Conservation (phyloP, 2,329 filamentous ascomycete species). For the Calonectria hongkongensis region DNA sequence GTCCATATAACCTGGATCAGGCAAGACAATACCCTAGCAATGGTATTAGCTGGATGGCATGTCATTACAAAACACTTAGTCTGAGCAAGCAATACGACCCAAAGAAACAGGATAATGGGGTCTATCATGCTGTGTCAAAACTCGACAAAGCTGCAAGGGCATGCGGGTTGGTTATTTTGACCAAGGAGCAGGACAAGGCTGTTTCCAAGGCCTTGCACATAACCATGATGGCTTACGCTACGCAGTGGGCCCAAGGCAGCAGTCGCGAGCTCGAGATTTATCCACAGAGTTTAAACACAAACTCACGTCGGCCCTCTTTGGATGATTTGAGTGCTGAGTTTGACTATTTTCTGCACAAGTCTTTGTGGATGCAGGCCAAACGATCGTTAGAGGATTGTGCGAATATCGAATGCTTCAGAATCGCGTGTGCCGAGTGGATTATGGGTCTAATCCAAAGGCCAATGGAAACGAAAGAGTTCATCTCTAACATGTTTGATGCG, state of each 20-base stretch:
- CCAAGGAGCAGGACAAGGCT: conserved; percentile 63
- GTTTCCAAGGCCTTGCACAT: conserved; percentile 67
- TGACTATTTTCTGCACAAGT: conserved; percentile 61
- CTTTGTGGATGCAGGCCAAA: conserved; percentile 63
- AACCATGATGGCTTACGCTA: conserved; percentile 71
- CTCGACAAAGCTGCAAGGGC: conserved; percentile 66
- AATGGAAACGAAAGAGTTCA: conserved; percentile 51
- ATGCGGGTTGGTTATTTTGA: conserved; percentile 63
- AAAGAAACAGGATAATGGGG: conserved; percentile 62
- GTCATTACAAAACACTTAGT: conserved; percentile 52
- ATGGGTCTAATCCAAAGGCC: conserved; percentile 63
- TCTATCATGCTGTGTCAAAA: conserved; percentile 68
- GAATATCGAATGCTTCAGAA: conserved; percentile 62
- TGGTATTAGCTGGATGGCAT: conserved; percentile 54
- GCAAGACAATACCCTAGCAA: conserved; percentile 45
- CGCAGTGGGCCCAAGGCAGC: conserved; percentile 65
- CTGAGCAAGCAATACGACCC: conserved; percentile 51
- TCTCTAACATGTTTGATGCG: conserved; percentile 36
- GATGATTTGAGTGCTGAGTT: conserved; percentile 59
- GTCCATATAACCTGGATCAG: conserved; percentile 64
- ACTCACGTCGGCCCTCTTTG: conserved; percentile 47
- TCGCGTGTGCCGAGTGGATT: conserved; percentile 63
- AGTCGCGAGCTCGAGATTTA: conserved; percentile 52
- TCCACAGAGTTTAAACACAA: conserved; percentile 43
- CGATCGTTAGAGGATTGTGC: conserved; percentile 60